Percentiles rank a stretch among this genome's conserved stretches.
These are phyloP conservation scores for Phyllosticta paracitricarpa DNA, from an alignment of 2,329 filamentous ascomycete species.

Conservation along the genomic window DNA sequence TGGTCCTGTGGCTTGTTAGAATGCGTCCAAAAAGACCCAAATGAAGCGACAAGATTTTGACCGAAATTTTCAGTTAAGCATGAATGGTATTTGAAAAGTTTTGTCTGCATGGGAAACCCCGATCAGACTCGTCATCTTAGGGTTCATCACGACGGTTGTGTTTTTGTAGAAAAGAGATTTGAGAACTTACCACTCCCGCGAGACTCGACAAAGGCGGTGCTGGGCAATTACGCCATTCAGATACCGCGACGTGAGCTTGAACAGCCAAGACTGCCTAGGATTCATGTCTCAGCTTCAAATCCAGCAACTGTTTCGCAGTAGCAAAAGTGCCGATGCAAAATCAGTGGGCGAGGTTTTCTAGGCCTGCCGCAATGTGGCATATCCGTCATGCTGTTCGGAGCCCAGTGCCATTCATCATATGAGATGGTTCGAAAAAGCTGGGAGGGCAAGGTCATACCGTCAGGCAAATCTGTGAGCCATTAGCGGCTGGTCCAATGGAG, in stretches of 20 bases:
- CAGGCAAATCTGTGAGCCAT: constrained; percentile 7
- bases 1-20: neutral
- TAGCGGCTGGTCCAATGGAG: neutral
- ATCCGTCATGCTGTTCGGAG: constrained; percentile 78
- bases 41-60: neutral
- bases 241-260: neutral
- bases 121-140: constrained; percentile 72
- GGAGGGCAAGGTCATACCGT: constrained; percentile 18
- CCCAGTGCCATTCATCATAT: constrained; percentile 95
- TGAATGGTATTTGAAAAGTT: constrained; percentile 60
- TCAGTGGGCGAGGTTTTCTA: constrained; percentile 99
- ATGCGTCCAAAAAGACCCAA: constrained; percentile 4
- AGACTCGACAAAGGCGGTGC: neutral
- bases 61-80: constrained; percentile 42
- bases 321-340: constrained; percentile 15
- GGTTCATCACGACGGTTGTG: constrained; percentile 36
- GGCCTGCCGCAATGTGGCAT: constrained; percentile 91
- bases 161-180: constrained; percentile 14
- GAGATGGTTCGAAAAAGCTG: constrained; percentile 15
- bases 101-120: constrained; percentile 64
- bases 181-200: constrained; percentile 9
- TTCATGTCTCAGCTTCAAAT: neutral
- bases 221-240: neutral
- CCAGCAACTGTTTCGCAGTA: neutral
- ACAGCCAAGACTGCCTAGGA: neutral